These are phyloP conservation scores for Avicennia marina DNA, from an alignment of 257 asterid genomes.

Conservation along the genomic window DNA sequence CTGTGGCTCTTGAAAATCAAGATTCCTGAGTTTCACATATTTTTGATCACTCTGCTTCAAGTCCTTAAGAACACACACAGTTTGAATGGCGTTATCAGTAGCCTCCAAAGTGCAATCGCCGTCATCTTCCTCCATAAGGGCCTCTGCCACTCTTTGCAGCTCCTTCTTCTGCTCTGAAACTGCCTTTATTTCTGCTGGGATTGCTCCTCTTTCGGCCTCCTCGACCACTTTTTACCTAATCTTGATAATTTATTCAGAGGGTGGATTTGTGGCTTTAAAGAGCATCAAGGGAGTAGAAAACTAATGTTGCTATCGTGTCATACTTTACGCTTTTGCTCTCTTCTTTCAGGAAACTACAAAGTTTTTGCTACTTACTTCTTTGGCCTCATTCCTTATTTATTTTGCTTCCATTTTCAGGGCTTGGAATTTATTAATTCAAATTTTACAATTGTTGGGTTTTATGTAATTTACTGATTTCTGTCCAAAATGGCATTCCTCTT, in stretches of 20 bases:
- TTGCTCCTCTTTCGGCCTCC: not conserved
- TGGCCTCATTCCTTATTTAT: not conserved
- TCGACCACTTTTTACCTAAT: slow-evolving; percentile 16
- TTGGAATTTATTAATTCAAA: not conserved
- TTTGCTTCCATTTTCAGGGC: not conserved
- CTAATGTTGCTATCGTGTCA: not conserved
- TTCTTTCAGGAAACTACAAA: slow-evolving; percentile 4
- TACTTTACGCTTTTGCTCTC: slow-evolving; percentile 2
- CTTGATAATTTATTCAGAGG: not conserved
- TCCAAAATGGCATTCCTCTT: too few species aligned
- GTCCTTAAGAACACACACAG: slow-evolving; percentile 30
- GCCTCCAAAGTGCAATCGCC: slow-evolving; percentile 26
- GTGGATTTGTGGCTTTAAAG: not conserved
- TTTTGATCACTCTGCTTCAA: slow-evolving; percentile 6
- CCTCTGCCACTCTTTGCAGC: slow-evolving; percentile 31
- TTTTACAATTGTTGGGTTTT: too few species aligned
- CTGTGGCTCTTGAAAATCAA: slow-evolving; percentile 26
- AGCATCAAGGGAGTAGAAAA: not conserved
- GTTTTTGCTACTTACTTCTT: slow-evolving; percentile 4
- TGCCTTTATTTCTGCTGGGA: slow-evolving; percentile 5
- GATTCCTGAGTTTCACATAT: not conserved
- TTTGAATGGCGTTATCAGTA: slow-evolving; percentile 32
- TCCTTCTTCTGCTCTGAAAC: slow-evolving; percentile 40
- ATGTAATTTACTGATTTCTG: not conserved
- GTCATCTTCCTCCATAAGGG: slow-evolving; percentile 32